Evolutionary conservation across 352 stramenopile genomes (phyloP).

Genomic region (Globisporangium yorkense): DNA sequence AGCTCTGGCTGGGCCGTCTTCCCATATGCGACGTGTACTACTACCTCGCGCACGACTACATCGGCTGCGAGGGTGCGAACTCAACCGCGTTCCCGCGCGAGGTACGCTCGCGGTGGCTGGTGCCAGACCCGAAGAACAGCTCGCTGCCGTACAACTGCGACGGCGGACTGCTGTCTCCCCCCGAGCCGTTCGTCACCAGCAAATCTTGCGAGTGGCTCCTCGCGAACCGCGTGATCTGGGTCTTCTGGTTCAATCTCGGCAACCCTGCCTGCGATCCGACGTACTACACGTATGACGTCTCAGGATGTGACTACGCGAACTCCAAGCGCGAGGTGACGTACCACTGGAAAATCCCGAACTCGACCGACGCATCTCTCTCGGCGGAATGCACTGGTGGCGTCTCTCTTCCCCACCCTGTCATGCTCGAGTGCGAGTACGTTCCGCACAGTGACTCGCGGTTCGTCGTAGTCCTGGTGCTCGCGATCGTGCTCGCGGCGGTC

Average conservation of each 20-base stretch:
- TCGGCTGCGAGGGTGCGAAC: constrained; percentile 17
- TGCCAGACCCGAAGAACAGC: constrained; percentile 25
- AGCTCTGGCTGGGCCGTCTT: constrained; percentile 26
- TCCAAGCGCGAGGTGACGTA: constrained; percentile 19
- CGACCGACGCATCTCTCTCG: constrained; percentile 20
- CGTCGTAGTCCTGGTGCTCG: constrained; percentile 16
- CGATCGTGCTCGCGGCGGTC: constrained; percentile 15
- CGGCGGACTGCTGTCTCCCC: constrained; percentile 17
- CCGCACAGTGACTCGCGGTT: constrained; percentile 17
- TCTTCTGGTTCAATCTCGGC: constrained; percentile 19
- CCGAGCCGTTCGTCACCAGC: constrained; percentile 24
- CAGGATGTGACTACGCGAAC: constrained; percentile 17
- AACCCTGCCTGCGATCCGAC: constrained; percentile 28
- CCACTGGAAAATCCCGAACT: constrained; percentile 27
- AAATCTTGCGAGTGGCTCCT: constrained; percentile 33
- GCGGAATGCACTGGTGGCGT: constrained; percentile 29
- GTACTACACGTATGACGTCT: constrained; percentile 38
- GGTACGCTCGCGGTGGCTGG: constrained; percentile 27
- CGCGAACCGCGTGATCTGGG: constrained; percentile 24
- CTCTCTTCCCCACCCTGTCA: constrained; percentile 15
- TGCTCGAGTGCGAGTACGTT: constrained; percentile 39
- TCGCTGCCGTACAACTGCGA: constrained; percentile 40
- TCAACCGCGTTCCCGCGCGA: constrained; percentile 19
- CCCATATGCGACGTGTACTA: constrained; percentile 26
- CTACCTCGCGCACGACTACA: constrained; percentile 26